Evolutionary conservation across 768 basidiomycete species (phyloP), one percentile per base, ranked within the genome.

Genomic region (Calocera viscosa): DNA sequence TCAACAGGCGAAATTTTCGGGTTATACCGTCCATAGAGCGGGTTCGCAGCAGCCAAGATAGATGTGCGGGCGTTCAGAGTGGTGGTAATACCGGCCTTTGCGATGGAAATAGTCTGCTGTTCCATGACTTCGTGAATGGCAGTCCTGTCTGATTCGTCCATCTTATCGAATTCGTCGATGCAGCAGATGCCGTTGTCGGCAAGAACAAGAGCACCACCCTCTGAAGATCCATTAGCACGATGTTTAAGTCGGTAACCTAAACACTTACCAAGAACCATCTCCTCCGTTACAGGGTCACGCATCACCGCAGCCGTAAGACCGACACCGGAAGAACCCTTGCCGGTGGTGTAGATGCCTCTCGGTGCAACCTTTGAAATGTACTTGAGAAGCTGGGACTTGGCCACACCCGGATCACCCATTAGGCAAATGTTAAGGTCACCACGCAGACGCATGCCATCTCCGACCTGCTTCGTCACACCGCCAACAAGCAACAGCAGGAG

Each of bases 61-160:
- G 96, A 98, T 1, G 95, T 95, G 64, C 96, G 87, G 28, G 96
- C 96, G 73, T 98, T 98, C 60, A 99, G 82, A 0, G 96, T 98
- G 8, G 96, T 99, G 10, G 95, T 94, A 74, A 99, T 99, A 26
- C 96, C 96, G 2, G 96, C 96, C 77, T 98, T 99, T 47, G 96
- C 96, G 69, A 99, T 99, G 1, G 95, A 98, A 67, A 99, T 97
- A 0, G 96, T 99, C 78, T 99, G 96, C 76, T 98, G 96, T 78
- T 98, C 95, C 96, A 99, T 99, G 68, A 99, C 96, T 82, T 99
- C 96, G 78, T 99, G 96, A 69, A 99, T 98, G 16, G 96, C 92
- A 1, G 96, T 98, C 71, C 96, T 82, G 76, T 98, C 96, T 0
- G 91, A 76, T 78, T 99, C 96, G 71, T 98, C 96, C 96, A 99